phyloP scores from a whole-genome alignment of 352 stramenopile genomes.

The Aphanomyces invadans region DNA sequence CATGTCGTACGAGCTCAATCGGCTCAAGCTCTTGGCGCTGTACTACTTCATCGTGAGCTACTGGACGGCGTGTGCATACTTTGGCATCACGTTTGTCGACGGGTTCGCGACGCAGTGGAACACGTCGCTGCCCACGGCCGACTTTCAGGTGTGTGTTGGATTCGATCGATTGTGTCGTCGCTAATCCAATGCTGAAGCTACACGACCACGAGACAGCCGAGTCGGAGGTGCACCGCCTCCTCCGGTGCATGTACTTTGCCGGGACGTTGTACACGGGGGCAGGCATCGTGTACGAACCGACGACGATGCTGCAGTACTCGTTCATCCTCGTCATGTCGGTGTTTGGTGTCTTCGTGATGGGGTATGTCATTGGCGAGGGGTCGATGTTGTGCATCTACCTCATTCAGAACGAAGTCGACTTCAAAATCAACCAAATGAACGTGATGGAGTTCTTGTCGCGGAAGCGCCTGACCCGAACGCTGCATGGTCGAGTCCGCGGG shows the following conservation, averaged over 20 bases:
- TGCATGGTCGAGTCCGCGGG: neutral
- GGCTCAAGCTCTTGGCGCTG: neutral
- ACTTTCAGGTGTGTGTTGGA: neutral
- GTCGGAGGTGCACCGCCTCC: neutral
- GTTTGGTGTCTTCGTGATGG: conserved; percentile 24
- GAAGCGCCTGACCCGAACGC: conserved; percentile 2
- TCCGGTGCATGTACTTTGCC: neutral
- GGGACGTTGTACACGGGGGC: conserved; percentile 3
- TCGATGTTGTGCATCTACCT: conserved; percentile 23
- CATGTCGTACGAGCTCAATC: conserved; percentile 13
- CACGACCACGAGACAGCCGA: neutral
- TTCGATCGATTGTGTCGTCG: neutral
- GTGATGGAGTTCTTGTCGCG: conserved; percentile 18
- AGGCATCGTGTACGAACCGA: conserved; percentile 9
- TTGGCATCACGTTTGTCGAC: conserved; percentile 8
- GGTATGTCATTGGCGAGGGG: conserved; percentile 23
- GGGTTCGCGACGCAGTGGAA: neutral
- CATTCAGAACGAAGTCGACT: conserved; percentile 26
- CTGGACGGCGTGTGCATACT: conserved; percentile 13
- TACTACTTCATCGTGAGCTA: conserved; percentile 13
- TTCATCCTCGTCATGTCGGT: conserved; percentile 18
- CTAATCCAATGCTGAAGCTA: no score
- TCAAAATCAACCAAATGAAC: conserved; percentile 25
- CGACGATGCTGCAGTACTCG: conserved; percentile 18
- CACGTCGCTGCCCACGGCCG: neutral